A percentile compares a stretch with the other conserved stretches of the same genome.
These are phyloP conservation scores for Teratosphaeria destructans DNA, from an alignment of 2,329 filamentous ascomycete genomes.

Conservation along the genomic window DNA sequence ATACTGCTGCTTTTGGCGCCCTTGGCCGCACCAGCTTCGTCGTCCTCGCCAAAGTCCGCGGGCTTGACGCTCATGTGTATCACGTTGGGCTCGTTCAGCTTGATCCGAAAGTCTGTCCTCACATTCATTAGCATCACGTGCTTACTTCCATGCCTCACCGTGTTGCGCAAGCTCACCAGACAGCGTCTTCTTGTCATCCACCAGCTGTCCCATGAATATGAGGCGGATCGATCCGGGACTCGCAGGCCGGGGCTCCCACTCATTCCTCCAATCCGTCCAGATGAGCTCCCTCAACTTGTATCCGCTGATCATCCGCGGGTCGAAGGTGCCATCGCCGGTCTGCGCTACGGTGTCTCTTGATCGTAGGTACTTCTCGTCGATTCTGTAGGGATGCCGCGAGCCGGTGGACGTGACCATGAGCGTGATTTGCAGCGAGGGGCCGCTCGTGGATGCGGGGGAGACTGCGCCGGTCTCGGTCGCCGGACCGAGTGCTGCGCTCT, in stretches of 20 bases:
- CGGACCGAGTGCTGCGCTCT: slow-evolving; percentile 39
- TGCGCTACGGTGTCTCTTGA: slow-evolving; percentile 68
- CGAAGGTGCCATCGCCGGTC: slow-evolving; percentile 46
- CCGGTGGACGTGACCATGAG: slow-evolving; percentile 62
- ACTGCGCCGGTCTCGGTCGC: slow-evolving; percentile 33
- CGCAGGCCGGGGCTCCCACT: slow-evolving; percentile 73
- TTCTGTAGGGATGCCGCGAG: slow-evolving; percentile 77
- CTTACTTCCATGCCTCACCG: neutral
- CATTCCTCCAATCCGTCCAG: slow-evolving; percentile 71
- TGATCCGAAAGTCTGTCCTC: slow-evolving; percentile 66
- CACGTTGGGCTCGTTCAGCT: slow-evolving; percentile 63
- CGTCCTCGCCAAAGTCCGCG: slow-evolving; percentile 71
- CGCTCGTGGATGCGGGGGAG: slow-evolving; percentile 24
- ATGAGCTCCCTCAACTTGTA: slow-evolving; percentile 94
- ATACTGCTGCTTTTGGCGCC: slow-evolving; percentile 44
- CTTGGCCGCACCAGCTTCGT: slow-evolving; percentile 54
- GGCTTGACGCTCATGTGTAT: slow-evolving; percentile 93
- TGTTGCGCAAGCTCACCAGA: slow-evolving; percentile 50
- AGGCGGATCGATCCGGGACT: slow-evolving; percentile 83
- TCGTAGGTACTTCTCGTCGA: slow-evolving; percentile 74
- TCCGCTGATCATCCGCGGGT: slow-evolving; percentile 82
- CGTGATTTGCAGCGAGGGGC: slow-evolving; percentile 57
- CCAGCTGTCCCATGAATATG: slow-evolving; percentile 81
- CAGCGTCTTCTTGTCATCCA: slow-evolving; percentile 78
- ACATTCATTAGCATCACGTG: neutral